Conservation (phyloP, 2,329 filamentous ascomycete species). For the Passalora sequoiae region DNA sequence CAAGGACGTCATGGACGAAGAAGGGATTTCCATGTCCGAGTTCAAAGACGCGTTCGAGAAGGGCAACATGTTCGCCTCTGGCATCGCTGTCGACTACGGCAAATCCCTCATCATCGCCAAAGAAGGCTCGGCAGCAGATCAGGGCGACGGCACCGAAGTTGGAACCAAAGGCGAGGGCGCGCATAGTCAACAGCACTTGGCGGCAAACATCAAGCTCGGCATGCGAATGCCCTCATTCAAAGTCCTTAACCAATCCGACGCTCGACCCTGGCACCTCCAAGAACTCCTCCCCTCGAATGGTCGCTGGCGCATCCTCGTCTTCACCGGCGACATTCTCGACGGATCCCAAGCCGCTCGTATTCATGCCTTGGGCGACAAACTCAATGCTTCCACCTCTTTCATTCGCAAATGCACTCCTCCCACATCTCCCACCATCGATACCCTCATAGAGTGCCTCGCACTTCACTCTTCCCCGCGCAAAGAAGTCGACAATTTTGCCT, state of each 20-base stretch:
- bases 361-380: constrained; percentile 21
- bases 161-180: constrained; percentile 16
- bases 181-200: constrained; percentile 33
- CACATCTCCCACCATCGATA: constrained; percentile 33
- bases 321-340: constrained; percentile 27
- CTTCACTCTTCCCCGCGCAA: constrained; percentile 52
- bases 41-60: too few relatives aligned
- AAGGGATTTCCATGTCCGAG: too few relatives aligned
- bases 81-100: constrained; percentile 55
- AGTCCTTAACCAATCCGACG: constrained; percentile 17
- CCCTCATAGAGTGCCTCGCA: constrained; percentile 54
- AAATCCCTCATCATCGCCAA: constrained; percentile 54
- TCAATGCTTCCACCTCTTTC: constrained; percentile 6
- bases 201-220: constrained; percentile 6
- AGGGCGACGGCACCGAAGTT: constrained; percentile 48
- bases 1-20: too few relatives aligned
- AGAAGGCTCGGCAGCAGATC: constrained; percentile 38
- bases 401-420: constrained; percentile 31
- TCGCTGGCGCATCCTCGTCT: constrained; percentile 20
- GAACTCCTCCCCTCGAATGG: constrained; percentile 17
- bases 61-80: too few relatives aligned
- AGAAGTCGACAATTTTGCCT: constrained; percentile 41
- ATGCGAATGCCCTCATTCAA: constrained; percentile 14
- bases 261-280: constrained; percentile 15
- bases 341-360: constrained; percentile 43